These are phyloP conservation scores for Scheffersomyces spartinae DNA, from an alignment of 805 yeast genomes.

Conservation along the genomic window DNA sequence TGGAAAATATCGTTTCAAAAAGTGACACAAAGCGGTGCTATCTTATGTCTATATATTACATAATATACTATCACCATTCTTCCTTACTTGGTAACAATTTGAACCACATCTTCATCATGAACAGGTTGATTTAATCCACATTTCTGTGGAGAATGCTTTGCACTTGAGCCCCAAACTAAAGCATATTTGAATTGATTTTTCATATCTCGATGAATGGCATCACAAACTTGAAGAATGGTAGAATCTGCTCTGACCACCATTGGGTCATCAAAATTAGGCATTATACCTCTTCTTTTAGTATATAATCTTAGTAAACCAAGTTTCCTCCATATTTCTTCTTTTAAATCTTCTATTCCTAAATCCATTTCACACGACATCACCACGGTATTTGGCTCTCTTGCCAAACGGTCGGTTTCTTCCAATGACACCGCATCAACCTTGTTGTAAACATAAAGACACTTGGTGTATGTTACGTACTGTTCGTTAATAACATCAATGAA, in stretches of 20 bases:
- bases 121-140: constrained; percentile 81
- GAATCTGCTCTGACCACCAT: constrained; percentile 78
- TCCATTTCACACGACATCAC: constrained; percentile 90
- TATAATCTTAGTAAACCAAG: constrained; percentile 68
- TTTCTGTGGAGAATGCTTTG: constrained; percentile 93
- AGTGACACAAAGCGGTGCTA: neutral
- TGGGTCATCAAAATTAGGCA: constrained; percentile 80
- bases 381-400: constrained; percentile 84
- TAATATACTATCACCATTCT: neutral
- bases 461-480: constrained; percentile 75
- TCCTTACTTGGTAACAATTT: constrained; percentile 71
- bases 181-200: constrained; percentile 90
- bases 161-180: constrained; percentile 90
- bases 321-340: constrained; percentile 90
- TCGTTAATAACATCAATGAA: constrained; percentile 87
- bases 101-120: constrained; percentile 90
- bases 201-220: constrained; percentile 85
- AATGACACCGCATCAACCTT: constrained; percentile 91
- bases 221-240: constrained; percentile 79
- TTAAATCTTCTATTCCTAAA: constrained; percentile 76
- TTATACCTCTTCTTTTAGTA: constrained; percentile 78
- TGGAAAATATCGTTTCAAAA: neutral
- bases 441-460: constrained; percentile 88
- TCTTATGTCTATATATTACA: neutral
- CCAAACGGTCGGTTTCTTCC: constrained; percentile 88